Evolutionary conservation across 257 asterid genomes (phyloP).

Genomic region (Capsicum chinense): DNA sequence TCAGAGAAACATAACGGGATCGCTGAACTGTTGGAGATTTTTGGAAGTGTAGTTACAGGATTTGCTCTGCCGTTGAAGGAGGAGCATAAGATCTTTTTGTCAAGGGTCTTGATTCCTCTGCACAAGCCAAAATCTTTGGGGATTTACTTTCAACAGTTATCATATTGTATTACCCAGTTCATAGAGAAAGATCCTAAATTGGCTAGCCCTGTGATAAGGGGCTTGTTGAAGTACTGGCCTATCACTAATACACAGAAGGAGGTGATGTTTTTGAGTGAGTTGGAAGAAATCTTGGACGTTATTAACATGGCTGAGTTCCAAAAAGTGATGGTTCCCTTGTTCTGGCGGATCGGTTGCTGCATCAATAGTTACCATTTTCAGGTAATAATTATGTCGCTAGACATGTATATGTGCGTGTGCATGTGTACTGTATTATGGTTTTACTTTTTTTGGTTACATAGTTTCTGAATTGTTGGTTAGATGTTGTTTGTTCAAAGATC

Average conservation of each 20-base stretch:
- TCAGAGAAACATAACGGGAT: constrained; percentile 78
- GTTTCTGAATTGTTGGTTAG: not conserved
- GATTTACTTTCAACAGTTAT: constrained; percentile 76
- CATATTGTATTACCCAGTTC: constrained; percentile 73
- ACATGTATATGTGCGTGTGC: not conserved
- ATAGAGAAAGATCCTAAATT: constrained; percentile 84
- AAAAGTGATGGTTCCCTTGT: constrained; percentile 76
- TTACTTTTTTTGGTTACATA: not conserved
- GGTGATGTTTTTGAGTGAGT: constrained; percentile 85
- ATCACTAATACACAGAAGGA: constrained; percentile 84
- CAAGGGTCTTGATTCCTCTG: constrained; percentile 68
- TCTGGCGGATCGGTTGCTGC: constrained; percentile 70
- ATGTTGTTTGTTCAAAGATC: not conserved
- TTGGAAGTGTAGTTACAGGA: constrained; percentile 90
- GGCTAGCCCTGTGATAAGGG: constrained; percentile 65
- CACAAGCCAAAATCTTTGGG: constrained; percentile 87
- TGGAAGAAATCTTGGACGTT: constrained; percentile 81
- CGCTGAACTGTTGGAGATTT: constrained; percentile 81
- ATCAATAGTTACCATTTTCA: constrained; percentile 79
- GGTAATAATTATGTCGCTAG: constrained; percentile 47
- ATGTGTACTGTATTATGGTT: not conserved
- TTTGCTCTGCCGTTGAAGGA: constrained; percentile 85
- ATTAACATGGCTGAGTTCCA: constrained; percentile 75
- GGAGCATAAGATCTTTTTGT: constrained; percentile 81
- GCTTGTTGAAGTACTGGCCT: constrained; percentile 87